Percentiles rank a stretch among this genome's conserved stretches.
These are phyloP conservation scores for Camelina neglecta DNA, from an alignment of 345 rosid genomes.

Conservation along the genomic window DNA sequence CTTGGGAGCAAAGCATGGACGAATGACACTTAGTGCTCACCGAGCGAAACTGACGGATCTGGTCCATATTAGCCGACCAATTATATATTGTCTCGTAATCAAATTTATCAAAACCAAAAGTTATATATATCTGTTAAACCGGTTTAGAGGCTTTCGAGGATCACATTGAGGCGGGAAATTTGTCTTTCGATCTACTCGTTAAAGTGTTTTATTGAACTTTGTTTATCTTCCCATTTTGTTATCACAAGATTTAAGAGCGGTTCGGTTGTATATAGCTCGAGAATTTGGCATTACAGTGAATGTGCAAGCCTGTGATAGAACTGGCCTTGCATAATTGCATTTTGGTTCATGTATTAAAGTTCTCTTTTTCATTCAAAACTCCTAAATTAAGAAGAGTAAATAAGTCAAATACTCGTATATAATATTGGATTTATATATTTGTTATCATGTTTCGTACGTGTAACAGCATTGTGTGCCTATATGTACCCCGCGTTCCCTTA, in stretches of 20 bases:
- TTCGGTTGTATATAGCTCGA: neutral
- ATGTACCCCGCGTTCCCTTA: no score
- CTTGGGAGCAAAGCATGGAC: conserved; percentile 42
- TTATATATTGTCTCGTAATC: conserved; percentile 3
- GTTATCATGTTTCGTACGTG: no score
- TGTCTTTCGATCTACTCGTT: neutral
- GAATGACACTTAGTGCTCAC: conserved; percentile 12
- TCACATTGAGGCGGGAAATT: neutral
- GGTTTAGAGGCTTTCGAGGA: conserved; percentile 11
- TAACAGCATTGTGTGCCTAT: no score
- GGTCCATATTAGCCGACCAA: conserved; percentile 36
- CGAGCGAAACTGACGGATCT: conserved; percentile 39
- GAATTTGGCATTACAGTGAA: neutral
- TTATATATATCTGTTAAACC: neutral
- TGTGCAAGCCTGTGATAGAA: neutral
- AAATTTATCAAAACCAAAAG: neutral
- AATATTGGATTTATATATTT: no score
- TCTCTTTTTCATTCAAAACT: no score
- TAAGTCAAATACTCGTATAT: no score
- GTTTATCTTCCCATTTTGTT: neutral
- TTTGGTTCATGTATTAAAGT: neutral
- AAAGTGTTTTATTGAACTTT: neutral
- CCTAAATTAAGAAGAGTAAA: no score
- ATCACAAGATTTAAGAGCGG: neutral
- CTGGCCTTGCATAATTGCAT: neutral